These are phyloP conservation scores for Inga oerstediana DNA, from an alignment of 306 rosid species.

Conservation along the genomic window DNA sequence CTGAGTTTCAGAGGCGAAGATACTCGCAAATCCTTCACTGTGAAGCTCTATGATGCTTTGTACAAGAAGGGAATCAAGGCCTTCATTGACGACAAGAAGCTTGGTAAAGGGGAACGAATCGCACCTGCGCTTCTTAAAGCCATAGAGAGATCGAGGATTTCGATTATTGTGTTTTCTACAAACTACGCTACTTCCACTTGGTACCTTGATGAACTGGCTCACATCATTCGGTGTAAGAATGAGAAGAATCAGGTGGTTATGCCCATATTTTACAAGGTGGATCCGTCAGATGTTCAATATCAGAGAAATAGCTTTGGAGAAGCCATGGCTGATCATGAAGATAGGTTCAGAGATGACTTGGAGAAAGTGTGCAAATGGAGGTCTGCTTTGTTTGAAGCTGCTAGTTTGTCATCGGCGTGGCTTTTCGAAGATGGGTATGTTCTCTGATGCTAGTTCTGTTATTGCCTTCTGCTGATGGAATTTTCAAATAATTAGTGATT, in stretches of 20 bases:
- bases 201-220: neutral
- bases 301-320: neutral
- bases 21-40: neutral
- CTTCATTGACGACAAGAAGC: neutral
- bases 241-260: conserved; percentile 2
- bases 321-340: conserved; percentile 22
- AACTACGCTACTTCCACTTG: neutral
- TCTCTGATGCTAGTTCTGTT: too few relatives aligned
- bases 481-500: neutral
- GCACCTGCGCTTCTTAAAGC: too few relatives aligned
- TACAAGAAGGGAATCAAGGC: neutral
- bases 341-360: neutral
- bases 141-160: too few relatives aligned
- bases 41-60: neutral
- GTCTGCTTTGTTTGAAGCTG: neutral
- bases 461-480: neutral
- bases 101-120: too few relatives aligned
- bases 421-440: neutral
- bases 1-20: neutral
- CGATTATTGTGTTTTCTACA: too few relatives aligned
- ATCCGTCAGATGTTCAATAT: neutral
- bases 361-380: neutral
- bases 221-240: neutral
- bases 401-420: neutral
- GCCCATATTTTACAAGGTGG: conserved; percentile 27